Percentiles rank a stretch among this genome's conserved stretches.
phyloP scores from a whole-genome alignment of 257 asterid genomes.

The Solanum ahanhuiri region DNA sequence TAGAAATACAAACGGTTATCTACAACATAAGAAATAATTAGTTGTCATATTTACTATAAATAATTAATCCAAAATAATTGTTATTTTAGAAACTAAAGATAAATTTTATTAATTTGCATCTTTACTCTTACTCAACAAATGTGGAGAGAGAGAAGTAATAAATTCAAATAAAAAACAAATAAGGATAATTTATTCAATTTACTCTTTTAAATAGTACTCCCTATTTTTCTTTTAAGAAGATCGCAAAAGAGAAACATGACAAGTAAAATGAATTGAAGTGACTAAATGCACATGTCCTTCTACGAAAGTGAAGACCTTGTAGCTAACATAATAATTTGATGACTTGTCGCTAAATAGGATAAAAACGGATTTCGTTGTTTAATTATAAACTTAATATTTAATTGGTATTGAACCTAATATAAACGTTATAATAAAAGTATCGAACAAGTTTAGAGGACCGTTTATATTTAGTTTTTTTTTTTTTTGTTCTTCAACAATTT shows the following conservation, averaged over 20 bases:
- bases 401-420: background rate
- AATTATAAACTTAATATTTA: background rate
- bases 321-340: background rate
- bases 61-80: background rate
- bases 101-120: background rate
- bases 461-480: background rate
- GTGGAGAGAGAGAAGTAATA: background rate
- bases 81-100: no score
- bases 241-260: background rate
- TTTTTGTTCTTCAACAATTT: background rate
- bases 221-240: no score
- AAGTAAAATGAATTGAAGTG: no score
- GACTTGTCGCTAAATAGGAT: background rate
- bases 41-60: background rate
- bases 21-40: background rate
- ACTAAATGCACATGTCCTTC: no score
- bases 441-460: background rate
- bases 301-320: background rate
- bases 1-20: background rate
- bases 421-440: background rate
- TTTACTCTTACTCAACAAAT: background rate
- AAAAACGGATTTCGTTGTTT: accelerated
- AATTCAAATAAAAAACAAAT: no score
- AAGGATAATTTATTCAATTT: background rate
- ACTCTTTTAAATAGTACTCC: background rate